A percentile compares a stretch with the other conserved stretches of the same genome.
Conservation (phyloP, 352 stramenopile genomes). For the Globisporangium camurandrum region DNA sequence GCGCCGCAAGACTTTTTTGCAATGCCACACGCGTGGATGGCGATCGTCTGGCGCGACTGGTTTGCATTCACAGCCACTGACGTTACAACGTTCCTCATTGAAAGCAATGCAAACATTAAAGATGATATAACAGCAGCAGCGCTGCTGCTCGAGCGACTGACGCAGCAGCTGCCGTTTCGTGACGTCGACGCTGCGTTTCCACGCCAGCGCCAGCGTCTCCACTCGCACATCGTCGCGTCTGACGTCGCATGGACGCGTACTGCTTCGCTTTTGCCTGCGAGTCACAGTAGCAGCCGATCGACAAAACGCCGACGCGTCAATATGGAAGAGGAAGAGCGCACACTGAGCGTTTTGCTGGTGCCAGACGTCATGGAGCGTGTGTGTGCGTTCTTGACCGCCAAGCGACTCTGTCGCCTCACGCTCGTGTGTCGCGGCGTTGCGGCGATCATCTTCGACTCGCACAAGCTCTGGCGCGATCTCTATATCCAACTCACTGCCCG, state of each 20-base stretch:
- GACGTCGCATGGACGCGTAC: background rate
- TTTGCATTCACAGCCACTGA: conserved; percentile 34
- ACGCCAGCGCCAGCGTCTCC: conserved; percentile 21
- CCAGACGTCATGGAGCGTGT: conserved; percentile 63
- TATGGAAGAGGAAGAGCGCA: conserved; percentile 30
- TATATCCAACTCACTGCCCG: conserved; percentile 18
- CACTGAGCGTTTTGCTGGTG: conserved; percentile 41
- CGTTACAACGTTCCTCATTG: conserved; percentile 24
- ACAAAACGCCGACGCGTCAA: conserved; percentile 7
- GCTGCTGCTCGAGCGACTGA: background rate
- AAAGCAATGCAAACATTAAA: background rate
- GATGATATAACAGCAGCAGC: too few species aligned
- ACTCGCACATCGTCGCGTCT: conserved; percentile 16
- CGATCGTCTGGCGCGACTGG: conserved; percentile 40
- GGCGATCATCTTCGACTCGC: conserved; percentile 20
- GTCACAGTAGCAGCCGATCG: background rate
- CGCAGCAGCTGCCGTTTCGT: conserved; percentile 2
- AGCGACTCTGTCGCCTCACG: conserved; percentile 51
- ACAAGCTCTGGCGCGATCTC: conserved; percentile 34
- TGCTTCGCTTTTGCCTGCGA: too few species aligned
- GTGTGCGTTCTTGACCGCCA: conserved; percentile 64
- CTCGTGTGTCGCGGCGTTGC: conserved; percentile 44
- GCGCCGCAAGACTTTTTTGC: conserved; percentile 32
- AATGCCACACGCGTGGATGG: conserved; percentile 51
- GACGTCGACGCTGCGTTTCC: conserved; percentile 10